A percentile compares a stretch with the other conserved stretches of the same genome.
Conservation (phyloP, 306 rosid genomes). For the Medicago truncatula region MtrunA17r5.0-ANR NC_053048.1:48510501-48511000, state of each 20-base stretch:
- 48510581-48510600: background rate
- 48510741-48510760: no score
- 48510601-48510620: slow-evolving; percentile 20
- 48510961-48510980: slow-evolving; percentile 48
- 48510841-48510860: no score
- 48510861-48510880: no score
- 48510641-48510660: slow-evolving; percentile 47
- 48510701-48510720: slow-evolving; percentile 31
- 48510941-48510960: slow-evolving; percentile 62
- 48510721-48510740: no score
- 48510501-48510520: slow-evolving; percentile 72
- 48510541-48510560: slow-evolving; percentile 50
- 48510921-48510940: slow-evolving; percentile 4
- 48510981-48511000: slow-evolving; percentile 62
- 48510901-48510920: no score
- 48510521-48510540: slow-evolving; percentile 46
- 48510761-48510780: no score
- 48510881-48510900: no score
- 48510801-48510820: no score
- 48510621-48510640: slow-evolving; percentile 26
- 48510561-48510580: slow-evolving; percentile 9
- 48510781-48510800: no score
- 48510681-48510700: slow-evolving; percentile 48
- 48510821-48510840: no score
- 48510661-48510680: slow-evolving; percentile 9